A percentile compares a stretch with the other conserved stretches of the same genome.
These are phyloP conservation scores for Aquilaria agallochum DNA, from an alignment of 441 rosid genomes.

Conservation along the genomic window DNA sequence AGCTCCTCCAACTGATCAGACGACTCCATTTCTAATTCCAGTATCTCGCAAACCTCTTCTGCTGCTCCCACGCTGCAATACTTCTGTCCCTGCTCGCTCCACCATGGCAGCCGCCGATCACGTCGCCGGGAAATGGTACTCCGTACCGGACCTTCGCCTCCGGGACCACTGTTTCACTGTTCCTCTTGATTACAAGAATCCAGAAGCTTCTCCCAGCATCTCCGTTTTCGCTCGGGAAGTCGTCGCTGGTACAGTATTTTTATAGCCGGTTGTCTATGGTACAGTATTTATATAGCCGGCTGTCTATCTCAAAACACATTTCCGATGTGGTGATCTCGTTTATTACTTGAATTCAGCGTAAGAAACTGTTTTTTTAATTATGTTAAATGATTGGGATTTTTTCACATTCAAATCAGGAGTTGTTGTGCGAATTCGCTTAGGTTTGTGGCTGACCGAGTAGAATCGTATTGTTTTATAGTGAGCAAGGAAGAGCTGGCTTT, in stretches of 20 bases:
- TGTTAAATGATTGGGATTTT: too few relatives aligned
- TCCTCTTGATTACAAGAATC: slow-evolving; percentile 68
- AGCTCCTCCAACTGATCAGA: slow-evolving; percentile 13
- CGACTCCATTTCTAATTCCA: slow-evolving; percentile 11
- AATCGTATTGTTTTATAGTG: slow-evolving; percentile 31
- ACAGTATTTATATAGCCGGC: not conserved
- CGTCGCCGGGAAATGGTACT: slow-evolving; percentile 57
- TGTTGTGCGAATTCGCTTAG: not conserved
- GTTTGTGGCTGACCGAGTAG: not conserved
- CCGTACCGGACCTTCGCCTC: slow-evolving; percentile 81
- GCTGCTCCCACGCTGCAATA: slow-evolving; percentile 19
- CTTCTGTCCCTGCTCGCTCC: slow-evolving; percentile 12
- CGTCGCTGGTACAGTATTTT: slow-evolving; percentile 51
- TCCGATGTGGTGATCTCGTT: too few relatives aligned
- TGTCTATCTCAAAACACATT: not conserved
- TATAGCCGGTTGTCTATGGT: slow-evolving; percentile 29
- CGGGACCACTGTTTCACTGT: slow-evolving; percentile 77
- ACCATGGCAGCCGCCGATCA: slow-evolving; percentile 59
- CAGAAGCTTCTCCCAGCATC: slow-evolving; percentile 40
- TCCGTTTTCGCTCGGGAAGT: slow-evolving; percentile 86
- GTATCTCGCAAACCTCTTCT: slow-evolving; percentile 8
- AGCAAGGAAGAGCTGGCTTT: slow-evolving; percentile 76
- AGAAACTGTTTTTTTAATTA: too few relatives aligned
- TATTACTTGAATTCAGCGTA: too few relatives aligned
- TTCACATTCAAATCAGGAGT: too few relatives aligned